Percentiles rank a stretch among this genome's conserved stretches.
These are phyloP conservation scores for Heliosperma pusillum DNA, from an alignment of 148 eudicot species.

Conservation along the genomic window DNA sequence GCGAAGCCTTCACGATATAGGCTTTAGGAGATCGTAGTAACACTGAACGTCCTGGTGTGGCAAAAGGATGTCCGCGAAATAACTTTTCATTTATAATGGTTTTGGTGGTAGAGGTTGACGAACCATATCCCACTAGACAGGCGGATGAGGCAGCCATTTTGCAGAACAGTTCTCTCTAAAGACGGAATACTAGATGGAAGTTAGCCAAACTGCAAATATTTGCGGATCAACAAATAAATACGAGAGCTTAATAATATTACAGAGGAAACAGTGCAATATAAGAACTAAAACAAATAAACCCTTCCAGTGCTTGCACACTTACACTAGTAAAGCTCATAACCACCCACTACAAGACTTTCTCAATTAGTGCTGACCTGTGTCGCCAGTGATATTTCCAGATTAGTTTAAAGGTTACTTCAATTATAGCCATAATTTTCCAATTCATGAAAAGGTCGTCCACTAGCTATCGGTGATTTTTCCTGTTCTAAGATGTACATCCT, in stretches of 20 bases:
- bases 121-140: constrained; percentile 27
- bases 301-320: too few species aligned
- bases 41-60: constrained; percentile 36
- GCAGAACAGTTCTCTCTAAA: constrained; percentile 7
- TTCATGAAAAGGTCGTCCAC: not conserved
- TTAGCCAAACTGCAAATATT: not conserved
- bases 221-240: not conserved
- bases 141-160: constrained; percentile 32
- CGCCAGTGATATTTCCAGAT: too few species aligned
- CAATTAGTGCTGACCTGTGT: too few species aligned
- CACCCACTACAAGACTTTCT: too few species aligned
- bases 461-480: not conserved
- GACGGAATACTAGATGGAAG: not conserved
- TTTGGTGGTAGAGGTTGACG: constrained; percentile 31
- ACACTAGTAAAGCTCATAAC: too few species aligned
- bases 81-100: constrained; percentile 41
- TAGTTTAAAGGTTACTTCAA: too few species aligned
- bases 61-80: constrained; percentile 33
- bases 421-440: too few species aligned
- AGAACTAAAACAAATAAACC: too few species aligned
- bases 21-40: constrained; percentile 38
- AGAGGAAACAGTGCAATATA: too few species aligned
- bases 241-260: too few species aligned
- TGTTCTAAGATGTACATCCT: not conserved
- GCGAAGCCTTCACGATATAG: constrained; percentile 47